Conservation (phyloP, 768 basidiomycete species). For the Pisolithus orientalis region DNA sequence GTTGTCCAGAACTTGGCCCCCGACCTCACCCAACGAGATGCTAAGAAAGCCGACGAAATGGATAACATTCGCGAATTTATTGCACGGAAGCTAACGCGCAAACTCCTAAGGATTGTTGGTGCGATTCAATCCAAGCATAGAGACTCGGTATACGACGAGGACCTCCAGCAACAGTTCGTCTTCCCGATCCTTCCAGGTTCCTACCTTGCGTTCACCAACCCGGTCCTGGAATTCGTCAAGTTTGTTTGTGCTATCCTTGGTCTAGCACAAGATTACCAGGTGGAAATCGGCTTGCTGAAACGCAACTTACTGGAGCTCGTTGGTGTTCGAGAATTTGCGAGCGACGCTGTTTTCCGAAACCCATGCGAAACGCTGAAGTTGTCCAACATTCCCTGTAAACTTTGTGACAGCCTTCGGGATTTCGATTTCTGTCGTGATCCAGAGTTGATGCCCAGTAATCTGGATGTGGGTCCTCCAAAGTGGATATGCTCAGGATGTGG, state of each 20-base stretch:
- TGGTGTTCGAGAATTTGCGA: constrained; percentile 79
- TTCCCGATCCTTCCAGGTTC: constrained; percentile 90
- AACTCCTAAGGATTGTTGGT: constrained; percentile 65
- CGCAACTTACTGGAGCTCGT: constrained; percentile 86
- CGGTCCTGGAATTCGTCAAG: constrained; percentile 86
- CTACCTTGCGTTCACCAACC: constrained; percentile 70
- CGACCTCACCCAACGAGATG: constrained; percentile 61
- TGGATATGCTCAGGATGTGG: constrained; percentile 73
- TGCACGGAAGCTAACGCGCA: constrained; percentile 71
- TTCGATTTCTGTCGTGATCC: constrained; percentile 95
- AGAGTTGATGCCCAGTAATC: constrained; percentile 61
- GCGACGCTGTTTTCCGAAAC: constrained; percentile 81
- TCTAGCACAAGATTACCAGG: constrained; percentile 72
- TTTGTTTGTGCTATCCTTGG: constrained; percentile 75
- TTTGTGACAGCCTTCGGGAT: constrained; percentile 80
- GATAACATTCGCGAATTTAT: constrained; percentile 73
- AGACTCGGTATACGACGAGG: constrained; percentile 51
- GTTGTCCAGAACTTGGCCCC: constrained; percentile 59
- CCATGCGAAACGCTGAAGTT: constrained; percentile 87
- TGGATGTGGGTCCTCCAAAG: constrained; percentile 40
- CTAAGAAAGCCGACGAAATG: constrained; percentile 60
- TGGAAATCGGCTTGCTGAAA: constrained; percentile 85
- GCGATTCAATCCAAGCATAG: constrained; percentile 55
- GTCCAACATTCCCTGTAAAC: constrained; percentile 79
- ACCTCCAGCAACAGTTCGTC: constrained; percentile 48